Percentiles rank a stretch among this genome's conserved stretches.
These are phyloP conservation scores for Oehlia diaphana DNA, from an alignment of 192 early-diverging fungal genomes.

Conservation along the genomic window DNA sequence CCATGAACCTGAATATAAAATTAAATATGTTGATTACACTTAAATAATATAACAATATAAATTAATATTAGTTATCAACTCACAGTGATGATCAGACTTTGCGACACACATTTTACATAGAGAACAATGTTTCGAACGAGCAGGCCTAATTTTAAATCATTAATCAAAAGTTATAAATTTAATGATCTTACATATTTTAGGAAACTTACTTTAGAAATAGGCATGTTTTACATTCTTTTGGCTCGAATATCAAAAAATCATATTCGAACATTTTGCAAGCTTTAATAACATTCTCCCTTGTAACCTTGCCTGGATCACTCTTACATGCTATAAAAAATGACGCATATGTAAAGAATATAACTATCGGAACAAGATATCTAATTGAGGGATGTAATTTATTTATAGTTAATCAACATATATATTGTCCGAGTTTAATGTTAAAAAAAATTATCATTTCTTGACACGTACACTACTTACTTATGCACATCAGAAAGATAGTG, in stretches of 20 bases:
- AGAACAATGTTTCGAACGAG: conserved; percentile 59
- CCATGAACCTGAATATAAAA: conserved; percentile 41
- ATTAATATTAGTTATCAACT: neutral
- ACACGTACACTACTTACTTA: conserved; percentile 33
- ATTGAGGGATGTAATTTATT: neutral
- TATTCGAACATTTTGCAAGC: conserved; percentile 46
- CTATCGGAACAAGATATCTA: conserved; percentile 43
- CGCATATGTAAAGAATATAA: conserved; percentile 47
- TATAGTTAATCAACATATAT: neutral
- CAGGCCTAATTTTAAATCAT: conserved; percentile 40
- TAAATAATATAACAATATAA: neutral
- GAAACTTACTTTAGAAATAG: conserved; percentile 49
- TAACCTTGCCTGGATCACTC: conserved; percentile 49
- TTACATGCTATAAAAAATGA: conserved; percentile 48
- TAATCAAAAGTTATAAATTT: neutral
- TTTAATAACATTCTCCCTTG: conserved; percentile 39
- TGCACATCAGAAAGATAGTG: conserved; percentile 37
- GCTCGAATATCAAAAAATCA: conserved; percentile 48
- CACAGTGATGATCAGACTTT: conserved; percentile 53
- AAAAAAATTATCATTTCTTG: neutral
- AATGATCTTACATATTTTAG: neutral
- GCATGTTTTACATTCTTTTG: conserved; percentile 55
- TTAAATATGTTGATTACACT: neutral
- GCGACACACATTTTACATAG: conserved; percentile 54
- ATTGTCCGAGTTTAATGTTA: neutral